Evolutionary conservation across 2,329 filamentous ascomycete species (phyloP).

Genomic region (Colletotrichum siamense): DNA sequence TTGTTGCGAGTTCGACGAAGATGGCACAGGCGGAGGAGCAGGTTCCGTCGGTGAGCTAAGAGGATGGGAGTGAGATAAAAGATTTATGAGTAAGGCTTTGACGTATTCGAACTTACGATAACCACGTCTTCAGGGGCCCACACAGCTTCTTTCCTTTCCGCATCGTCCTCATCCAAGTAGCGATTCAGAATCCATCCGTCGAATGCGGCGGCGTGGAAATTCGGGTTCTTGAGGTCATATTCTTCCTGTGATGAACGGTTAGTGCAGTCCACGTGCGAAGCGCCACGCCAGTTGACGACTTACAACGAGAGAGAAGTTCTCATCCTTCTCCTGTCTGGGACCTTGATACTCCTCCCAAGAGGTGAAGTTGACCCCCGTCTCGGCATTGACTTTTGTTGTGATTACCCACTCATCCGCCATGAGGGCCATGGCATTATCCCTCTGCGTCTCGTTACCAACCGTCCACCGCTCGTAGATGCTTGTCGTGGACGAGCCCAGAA

Average conservation of each 20-base stretch:
- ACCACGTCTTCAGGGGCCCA: background rate
- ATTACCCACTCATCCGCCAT: conserved; percentile 3
- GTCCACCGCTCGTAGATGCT: background rate
- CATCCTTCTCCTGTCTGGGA: background rate
- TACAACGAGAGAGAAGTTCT: background rate
- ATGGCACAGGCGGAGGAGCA: conserved; percentile 67
- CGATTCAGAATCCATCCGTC: conserved; percentile 1
- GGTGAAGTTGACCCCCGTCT: background rate
- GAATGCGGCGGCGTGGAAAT: background rate
- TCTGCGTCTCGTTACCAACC: background rate
- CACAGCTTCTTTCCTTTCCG: background rate
- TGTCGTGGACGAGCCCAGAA: background rate
- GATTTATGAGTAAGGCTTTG: accelerated
- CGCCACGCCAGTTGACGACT: background rate
- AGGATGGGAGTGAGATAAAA: background rate
- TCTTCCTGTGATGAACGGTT: background rate
- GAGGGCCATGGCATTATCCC: background rate
- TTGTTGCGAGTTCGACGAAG: conserved; percentile 61
- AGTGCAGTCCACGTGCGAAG: background rate
- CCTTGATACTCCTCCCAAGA: conserved; percentile 12
- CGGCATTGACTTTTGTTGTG: background rate
- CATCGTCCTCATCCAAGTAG: background rate
- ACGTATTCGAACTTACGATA: background rate
- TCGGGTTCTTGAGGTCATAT: conserved; percentile 4
- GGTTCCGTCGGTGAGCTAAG: conserved; percentile 54